Base-by-base conservation (phyloP, 2,329 filamentous ascomycete genomes). In the Hymenoscyphus fraxineus region DNA sequence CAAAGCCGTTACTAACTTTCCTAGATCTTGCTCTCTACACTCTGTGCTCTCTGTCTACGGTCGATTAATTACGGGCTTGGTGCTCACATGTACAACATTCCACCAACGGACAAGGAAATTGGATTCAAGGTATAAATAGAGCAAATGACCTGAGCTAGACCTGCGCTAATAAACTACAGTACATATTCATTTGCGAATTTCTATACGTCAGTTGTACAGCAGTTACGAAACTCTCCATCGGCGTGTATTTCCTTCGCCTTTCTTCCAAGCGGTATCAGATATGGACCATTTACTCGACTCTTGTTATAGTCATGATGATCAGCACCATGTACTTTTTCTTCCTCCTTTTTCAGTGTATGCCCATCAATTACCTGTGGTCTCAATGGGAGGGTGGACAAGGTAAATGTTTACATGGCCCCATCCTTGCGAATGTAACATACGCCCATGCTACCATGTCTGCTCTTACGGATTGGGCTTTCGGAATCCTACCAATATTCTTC, bases 351-450 rank as follows among this genome's bases (percentile, higher is more conserved):
- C 72, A 74, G 65, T 74, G 73, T 62, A 56, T 67, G 1, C 72
- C 72, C 0, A 67, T 73, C 41, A 60, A 67, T 3, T 78, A 74
- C 64, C 76, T 76, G 61, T 80, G 78, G 78, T 66, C 68, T 22
- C 72, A 74, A 31, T 76, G 76, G 39, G 69, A 69, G 2, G 61
- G 68, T 0, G 66, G 68, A 10, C 59, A 60, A 3, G 76, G 78
- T 10, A 68, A 64, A 27, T 78, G 78, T 60, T 65, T 78, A 40
- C 68, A 65, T 39, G 65, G 69, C n/a, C 47, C 67, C 2, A 66
- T 65, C 19, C 60, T 73, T 10, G 64, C 69, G 1, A 66, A 67
- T 32, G 66, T 72, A 44, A 78, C 77, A 4, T 80, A 73, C 66
- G 67, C 69, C 31, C 71, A 74, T 61, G 70, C 70, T 44, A 69